Evolutionary conservation across 495 filamentous ascomycete species (phyloP), one percentile per base, ranked within the genome.

Genomic region (Penicillium steckii): DNA sequence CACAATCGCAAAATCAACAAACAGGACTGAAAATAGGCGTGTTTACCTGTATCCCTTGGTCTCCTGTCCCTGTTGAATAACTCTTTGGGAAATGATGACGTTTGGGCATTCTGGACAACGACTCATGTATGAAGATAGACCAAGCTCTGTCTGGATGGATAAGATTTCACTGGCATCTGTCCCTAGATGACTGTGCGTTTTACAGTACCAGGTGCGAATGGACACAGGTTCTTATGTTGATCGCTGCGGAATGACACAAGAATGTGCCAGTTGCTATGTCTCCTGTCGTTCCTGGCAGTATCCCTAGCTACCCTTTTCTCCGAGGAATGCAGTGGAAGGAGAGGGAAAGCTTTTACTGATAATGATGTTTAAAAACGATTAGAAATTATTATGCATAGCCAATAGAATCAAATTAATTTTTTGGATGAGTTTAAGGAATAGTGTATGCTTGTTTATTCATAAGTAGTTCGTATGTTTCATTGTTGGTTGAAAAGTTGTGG

Each of bases 191-290:
- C 33, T 4, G 15, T 37, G n/a, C 25, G 13, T 49, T 42, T 30
- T 18, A 22, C 7, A 41, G n/a, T 30, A 21, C 24, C n/a, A n/a
- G n/a, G n/a, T n/a, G n/a, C n/a, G n/a, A n/a, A 37, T 44, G 30
- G 21, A 15, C 17, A 33, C 3, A 19, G 10, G 15, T 17, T 22
- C 50, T 26, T 32, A n/a, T 57, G 52, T 52, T 35, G 27, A 51
- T 59, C 55, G 35, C 21, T 40, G 12, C 48, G 62, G 62, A 63
- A 63, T 66, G 62, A 22, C 10, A n/a, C 23, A 54, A 51, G 52
- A 61, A 66, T 66, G 56, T 56, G 54, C 62, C 54, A 59, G 48
- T 59, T 57, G 38, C 54, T 29, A 48, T 50, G 38, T 54, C 33
- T 15, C 41, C 4, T 22, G 51, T 44, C 30, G 43, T 54, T 48